phyloP scores from a whole-genome alignment of 1,139 yeast species.

The Pichia sp. region DNA sequence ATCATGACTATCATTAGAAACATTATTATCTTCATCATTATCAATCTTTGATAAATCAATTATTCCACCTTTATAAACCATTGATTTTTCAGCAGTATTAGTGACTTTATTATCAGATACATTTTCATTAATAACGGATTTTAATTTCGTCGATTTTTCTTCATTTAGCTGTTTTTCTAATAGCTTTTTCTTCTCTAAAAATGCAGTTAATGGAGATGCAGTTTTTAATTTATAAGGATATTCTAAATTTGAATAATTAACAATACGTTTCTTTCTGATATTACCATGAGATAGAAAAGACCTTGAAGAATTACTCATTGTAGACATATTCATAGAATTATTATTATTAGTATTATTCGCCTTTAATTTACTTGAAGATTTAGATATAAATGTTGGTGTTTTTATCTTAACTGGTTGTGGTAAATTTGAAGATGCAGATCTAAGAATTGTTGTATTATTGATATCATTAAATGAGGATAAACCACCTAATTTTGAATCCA shows the following conservation, averaged over 20 bases:
- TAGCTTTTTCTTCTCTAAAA: slow-evolving; percentile 22
- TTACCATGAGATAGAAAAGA: slow-evolving; percentile 13
- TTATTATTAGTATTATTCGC: neutral
- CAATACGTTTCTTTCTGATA: slow-evolving; percentile 44
- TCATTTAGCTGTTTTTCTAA: slow-evolving; percentile 20
- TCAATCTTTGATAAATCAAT: slow-evolving; percentile 20
- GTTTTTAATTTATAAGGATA: slow-evolving; percentile 55
- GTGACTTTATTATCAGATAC: slow-evolving; percentile 7
- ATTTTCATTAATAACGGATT: no score
- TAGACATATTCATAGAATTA: neutral
- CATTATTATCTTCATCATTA: slow-evolving; percentile 9
- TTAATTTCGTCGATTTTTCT: no score
- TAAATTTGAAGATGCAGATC: slow-evolving; percentile 18
- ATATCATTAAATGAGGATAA: slow-evolving; percentile 10
- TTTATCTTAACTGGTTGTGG: slow-evolving; percentile 23
- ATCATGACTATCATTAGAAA: slow-evolving; percentile 3
- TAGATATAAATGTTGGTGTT: slow-evolving; percentile 23
- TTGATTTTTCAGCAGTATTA: neutral
- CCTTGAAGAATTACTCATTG: slow-evolving; percentile 6
- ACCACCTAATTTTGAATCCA: slow-evolving; percentile 6
- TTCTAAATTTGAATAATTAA: slow-evolving; percentile 59
- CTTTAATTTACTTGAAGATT: neutral
- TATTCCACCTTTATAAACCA: slow-evolving; percentile 17
- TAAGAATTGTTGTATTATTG: slow-evolving; percentile 17
- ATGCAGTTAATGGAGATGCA: slow-evolving; percentile 32